A percentile compares a stretch with the other conserved stretches of the same genome.
These are phyloP conservation scores for Tetrapisispora namnaoensis DNA, from an alignment of 805 yeast genomes.

Conservation along the genomic window DNA sequence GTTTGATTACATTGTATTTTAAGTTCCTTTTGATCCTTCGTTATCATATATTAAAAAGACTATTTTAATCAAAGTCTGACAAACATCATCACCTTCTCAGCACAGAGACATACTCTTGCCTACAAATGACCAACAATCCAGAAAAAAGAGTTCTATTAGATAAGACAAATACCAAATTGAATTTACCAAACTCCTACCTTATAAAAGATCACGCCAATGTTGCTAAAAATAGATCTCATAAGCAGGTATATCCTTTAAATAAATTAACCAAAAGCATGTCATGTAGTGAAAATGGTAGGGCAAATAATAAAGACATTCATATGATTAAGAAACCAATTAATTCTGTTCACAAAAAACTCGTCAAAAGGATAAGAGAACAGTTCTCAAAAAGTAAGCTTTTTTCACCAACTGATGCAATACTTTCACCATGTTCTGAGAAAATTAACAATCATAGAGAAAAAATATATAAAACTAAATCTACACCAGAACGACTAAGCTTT, in stretches of 20 bases:
- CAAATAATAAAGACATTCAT: neutral
- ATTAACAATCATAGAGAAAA: slow-evolving; percentile 37
- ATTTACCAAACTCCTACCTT: neutral
- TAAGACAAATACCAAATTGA: neutral
- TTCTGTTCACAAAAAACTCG: neutral
- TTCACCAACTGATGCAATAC: slow-evolving; percentile 49
- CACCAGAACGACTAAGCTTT: slow-evolving; percentile 11
- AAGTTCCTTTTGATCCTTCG: too few relatives aligned
- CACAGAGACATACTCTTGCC: neutral
- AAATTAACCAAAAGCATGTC: neutral
- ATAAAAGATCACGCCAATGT: neutral
- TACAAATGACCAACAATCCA: neutral
- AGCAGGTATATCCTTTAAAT: neutral
- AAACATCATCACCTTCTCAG: too few relatives aligned
- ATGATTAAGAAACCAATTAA: neutral
- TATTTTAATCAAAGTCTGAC: too few relatives aligned
- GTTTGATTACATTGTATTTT: too few relatives aligned
- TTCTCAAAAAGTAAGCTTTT: slow-evolving; percentile 25
- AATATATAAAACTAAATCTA: slow-evolving; percentile 11
- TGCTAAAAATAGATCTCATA: neutral
- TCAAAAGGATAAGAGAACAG: neutral
- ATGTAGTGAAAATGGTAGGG: too few relatives aligned
- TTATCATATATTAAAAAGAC: too few relatives aligned
- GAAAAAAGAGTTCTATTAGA: slow-evolving; percentile 1
- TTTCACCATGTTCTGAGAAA: slow-evolving; percentile 53